Conservation (phyloP, 345 rosid species). For the Citrus hindsii region DNA sequence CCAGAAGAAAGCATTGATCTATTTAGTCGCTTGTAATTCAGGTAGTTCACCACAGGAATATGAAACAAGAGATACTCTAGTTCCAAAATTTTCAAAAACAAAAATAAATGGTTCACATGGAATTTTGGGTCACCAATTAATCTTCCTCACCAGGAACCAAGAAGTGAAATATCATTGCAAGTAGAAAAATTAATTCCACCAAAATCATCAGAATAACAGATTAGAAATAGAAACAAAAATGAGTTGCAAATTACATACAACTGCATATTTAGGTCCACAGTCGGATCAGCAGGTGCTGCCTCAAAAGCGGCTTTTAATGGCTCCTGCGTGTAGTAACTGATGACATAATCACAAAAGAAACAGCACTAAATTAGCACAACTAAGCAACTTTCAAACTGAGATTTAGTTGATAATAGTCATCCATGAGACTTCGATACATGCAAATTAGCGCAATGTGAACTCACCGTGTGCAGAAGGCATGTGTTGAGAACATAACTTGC, state of each 20-base stretch:
- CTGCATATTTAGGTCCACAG: slow-evolving; percentile 93
- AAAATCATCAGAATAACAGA: neutral
- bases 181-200: neutral
- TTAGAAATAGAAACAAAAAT: slow-evolving; percentile 4
- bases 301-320: slow-evolving; percentile 74
- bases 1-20: slow-evolving; percentile 17
- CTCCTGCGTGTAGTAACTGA: slow-evolving; percentile 68
- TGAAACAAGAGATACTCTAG: neutral
- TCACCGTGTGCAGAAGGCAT: slow-evolving; percentile 64
- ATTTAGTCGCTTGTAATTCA: neutral
- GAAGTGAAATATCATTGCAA: neutral
- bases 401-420: slow-evolving; percentile 1
- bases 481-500: slow-evolving; percentile 88
- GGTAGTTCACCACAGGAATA: neutral
- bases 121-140: neutral
- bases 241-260: slow-evolving; percentile 53
- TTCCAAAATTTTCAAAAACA: neutral
- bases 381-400: neutral
- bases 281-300: slow-evolving; percentile 95
- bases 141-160: neutral
- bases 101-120: too few species aligned
- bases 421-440: neutral
- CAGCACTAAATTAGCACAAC: slow-evolving; percentile 8
- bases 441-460: slow-evolving; percentile 11
- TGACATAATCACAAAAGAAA: slow-evolving; percentile 14